phyloP scores from a whole-genome alignment of 2,329 filamentous ascomycete genomes.

The Pestalotiopsis sp. region DNA sequence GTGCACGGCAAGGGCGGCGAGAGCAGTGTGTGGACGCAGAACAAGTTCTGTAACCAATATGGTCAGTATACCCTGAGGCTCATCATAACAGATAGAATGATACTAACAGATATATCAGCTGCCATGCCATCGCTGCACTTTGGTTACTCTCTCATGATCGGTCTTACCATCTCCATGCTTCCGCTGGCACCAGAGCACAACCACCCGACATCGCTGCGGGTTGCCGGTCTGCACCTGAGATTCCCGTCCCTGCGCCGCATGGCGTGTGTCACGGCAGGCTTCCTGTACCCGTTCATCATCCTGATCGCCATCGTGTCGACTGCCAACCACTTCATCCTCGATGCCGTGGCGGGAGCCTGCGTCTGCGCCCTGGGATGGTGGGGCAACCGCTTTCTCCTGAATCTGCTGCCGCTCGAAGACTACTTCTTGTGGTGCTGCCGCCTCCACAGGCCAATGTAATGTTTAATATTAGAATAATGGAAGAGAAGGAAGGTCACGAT shows the following conservation, averaged over 20 bases:
- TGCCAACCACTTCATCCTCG: slow-evolving; percentile 74
- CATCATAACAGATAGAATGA: neutral
- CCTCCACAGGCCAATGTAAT: slow-evolving; percentile 62
- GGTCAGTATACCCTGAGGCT: slow-evolving; percentile 42
- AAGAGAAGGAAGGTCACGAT: neutral
- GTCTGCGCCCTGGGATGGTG: slow-evolving; percentile 69
- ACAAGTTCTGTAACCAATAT: slow-evolving; percentile 76
- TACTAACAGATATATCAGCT: slow-evolving; percentile 40
- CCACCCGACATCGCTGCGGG: slow-evolving; percentile 41
- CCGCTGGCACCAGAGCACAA: slow-evolving; percentile 60
- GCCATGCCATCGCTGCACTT: slow-evolving; percentile 79
- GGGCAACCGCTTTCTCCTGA: slow-evolving; percentile 56
- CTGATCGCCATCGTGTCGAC: slow-evolving; percentile 70
- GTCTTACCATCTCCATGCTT: slow-evolving; percentile 68
- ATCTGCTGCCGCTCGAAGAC: slow-evolving; percentile 67
- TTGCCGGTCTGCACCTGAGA: slow-evolving; percentile 9
- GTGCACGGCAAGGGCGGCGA: slow-evolving; percentile 59
- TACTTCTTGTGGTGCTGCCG: slow-evolving; percentile 65
- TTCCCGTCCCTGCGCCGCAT: slow-evolving; percentile 38
- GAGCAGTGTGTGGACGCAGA: slow-evolving; percentile 70
- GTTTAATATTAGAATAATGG: neutral
- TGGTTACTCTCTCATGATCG: slow-evolving; percentile 74
- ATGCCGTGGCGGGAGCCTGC: slow-evolving; percentile 68
- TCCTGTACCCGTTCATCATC: slow-evolving; percentile 67
- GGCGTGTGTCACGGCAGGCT: slow-evolving; percentile 48